phyloP scores from a whole-genome alignment of 208 protist genomes.

The Crithidia mellificae region DNA sequence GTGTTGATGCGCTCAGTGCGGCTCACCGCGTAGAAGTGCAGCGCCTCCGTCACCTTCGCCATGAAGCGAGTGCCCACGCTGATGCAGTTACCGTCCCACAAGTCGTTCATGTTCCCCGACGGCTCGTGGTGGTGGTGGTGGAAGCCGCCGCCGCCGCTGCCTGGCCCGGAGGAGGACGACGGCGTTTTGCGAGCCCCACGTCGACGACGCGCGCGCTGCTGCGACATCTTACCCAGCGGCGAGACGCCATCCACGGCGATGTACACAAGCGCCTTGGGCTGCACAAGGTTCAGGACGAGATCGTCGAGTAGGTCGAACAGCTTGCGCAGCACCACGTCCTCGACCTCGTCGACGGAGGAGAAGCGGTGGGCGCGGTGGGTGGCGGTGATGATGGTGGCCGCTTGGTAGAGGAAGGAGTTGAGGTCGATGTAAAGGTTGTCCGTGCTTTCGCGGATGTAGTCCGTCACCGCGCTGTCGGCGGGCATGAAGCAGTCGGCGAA shows the following conservation, averaged over 20 bases:
- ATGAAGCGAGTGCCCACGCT: conserved; percentile 87
- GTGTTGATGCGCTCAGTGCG: conserved; percentile 85
- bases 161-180: too few species aligned
- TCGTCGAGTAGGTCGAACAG: conserved; percentile 84
- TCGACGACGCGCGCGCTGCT: conserved; percentile 97
- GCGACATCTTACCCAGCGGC: conserved; percentile 98
- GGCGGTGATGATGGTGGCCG: conserved; percentile 58
- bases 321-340: conserved; percentile 65
- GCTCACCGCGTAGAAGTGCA: conserved; percentile 81
- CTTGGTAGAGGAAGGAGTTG: conserved; percentile 85
- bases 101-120: conserved; percentile 33
- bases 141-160: background rate
- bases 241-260: conserved; percentile 97
- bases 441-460: conserved; percentile 21
- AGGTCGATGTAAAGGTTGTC: conserved; percentile 88
- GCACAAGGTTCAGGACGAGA: conserved; percentile 83
- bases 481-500: conserved; percentile 84
- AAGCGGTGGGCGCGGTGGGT: conserved; percentile 43
- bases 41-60: conserved; percentile 68
- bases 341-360: conserved; percentile 52
- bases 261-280: conserved; percentile 96
- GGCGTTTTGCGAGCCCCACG: conserved; percentile 32
- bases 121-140: conserved; percentile 16
- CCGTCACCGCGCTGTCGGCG: conserved; percentile 35
- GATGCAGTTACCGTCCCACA: conserved; percentile 88